phyloP scores from a whole-genome alignment of 257 asterid species.

The Solanum clarkiae region DNA sequence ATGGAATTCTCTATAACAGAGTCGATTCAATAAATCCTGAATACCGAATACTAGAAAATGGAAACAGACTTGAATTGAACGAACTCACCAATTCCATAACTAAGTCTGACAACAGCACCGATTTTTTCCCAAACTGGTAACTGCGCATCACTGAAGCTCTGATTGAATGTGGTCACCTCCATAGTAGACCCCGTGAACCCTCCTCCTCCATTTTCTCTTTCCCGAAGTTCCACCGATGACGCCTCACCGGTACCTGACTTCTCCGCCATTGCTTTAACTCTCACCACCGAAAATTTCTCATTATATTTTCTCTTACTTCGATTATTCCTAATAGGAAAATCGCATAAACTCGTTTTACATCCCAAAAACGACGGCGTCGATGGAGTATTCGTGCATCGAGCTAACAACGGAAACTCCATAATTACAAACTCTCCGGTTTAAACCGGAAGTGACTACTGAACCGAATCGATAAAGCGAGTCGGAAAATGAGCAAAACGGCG shows the following conservation, averaged over 20 bases:
- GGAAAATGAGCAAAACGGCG: background rate
- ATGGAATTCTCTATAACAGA: too few species aligned
- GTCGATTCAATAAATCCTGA: too few species aligned
- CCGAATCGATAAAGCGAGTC: background rate
- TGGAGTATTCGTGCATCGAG: constrained; percentile 32
- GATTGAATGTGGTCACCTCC: constrained; percentile 86
- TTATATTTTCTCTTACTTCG: constrained; percentile 5
- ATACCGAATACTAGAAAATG: background rate
- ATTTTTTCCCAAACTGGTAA: constrained; percentile 93
- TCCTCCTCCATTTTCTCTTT: constrained; percentile 19
- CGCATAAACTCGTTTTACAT: constrained; percentile 11
- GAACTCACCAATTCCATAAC: constrained; percentile 81
- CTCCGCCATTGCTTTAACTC: constrained; percentile 18
- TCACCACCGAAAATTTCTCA: background rate
- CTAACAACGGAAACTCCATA: constrained; percentile 48
- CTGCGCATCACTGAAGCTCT: constrained; percentile 51
- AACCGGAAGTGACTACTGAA: background rate
- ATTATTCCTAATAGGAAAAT: constrained; percentile 12
- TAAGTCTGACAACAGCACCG: constrained; percentile 85
- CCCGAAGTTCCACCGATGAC: constrained; percentile 9
- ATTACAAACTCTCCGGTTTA: background rate
- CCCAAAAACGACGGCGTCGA: constrained; percentile 21
- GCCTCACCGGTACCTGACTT: constrained; percentile 3
- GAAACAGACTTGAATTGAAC: background rate
- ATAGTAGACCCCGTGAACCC: constrained; percentile 42